Conservation (phyloP, 2,329 filamentous ascomycete genomes). For the Apiospora koreana region DNA sequence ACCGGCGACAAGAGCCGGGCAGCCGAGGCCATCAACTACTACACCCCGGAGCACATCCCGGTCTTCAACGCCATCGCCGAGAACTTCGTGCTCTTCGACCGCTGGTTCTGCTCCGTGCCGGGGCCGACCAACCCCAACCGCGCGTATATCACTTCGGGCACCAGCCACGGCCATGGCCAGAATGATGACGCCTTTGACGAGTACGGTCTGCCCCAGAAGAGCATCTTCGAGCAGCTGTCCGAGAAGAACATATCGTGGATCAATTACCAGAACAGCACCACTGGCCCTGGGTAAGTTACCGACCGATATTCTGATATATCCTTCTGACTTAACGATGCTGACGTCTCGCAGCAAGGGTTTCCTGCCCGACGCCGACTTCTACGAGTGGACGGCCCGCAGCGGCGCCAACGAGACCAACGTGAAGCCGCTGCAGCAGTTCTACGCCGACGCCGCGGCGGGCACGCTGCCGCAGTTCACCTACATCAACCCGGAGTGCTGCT, state of each 20-base stretch:
- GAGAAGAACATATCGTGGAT: slow-evolving; percentile 4
- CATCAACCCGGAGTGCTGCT: slow-evolving; percentile 11
- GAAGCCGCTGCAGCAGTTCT: slow-evolving; percentile 8
- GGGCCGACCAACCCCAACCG: slow-evolving; percentile 7
- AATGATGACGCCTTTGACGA: slow-evolving; percentile 6
- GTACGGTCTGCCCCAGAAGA: slow-evolving; percentile 6
- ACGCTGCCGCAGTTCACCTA: slow-evolving; percentile 10
- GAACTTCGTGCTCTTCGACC: slow-evolving; percentile 11
- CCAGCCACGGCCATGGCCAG: slow-evolving; percentile 4
- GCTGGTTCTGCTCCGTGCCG: slow-evolving; percentile 11
- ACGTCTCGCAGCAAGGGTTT: background rate
- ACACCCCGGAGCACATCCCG: slow-evolving; percentile 10
- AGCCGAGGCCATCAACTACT: slow-evolving; percentile 9
- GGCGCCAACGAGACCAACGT: slow-evolving; percentile 10
- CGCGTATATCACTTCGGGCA: slow-evolving; percentile 3
- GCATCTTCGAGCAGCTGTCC: slow-evolving; percentile 7
- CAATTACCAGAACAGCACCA: slow-evolving; percentile 12
- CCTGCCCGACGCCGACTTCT: slow-evolving; percentile 12
- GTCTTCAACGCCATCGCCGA: slow-evolving; percentile 10
- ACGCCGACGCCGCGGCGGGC: slow-evolving; percentile 5
- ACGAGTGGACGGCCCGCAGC: slow-evolving; percentile 10
- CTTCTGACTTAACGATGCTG: background rate
- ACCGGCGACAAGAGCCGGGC: slow-evolving; percentile 1
- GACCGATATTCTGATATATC: no score
- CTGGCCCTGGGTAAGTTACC: background rate